phyloP scores from a whole-genome alignment of 2,329 filamentous ascomycete genomes.

The Colletotrichum lupini region DNA sequence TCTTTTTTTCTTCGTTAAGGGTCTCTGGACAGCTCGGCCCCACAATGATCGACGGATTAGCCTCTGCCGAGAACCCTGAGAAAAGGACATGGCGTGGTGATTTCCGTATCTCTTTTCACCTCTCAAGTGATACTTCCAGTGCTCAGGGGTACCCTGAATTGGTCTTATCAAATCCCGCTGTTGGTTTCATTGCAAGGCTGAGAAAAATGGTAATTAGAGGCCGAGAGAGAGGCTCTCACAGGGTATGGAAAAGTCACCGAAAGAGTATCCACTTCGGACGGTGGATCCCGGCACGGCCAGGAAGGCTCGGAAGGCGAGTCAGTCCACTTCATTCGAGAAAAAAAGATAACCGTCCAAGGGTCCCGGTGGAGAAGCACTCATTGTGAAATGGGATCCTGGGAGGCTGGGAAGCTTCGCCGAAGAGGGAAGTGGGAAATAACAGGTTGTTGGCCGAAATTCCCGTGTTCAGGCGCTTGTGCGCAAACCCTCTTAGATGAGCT shows the following conservation, averaged over 20 bases:
- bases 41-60: constrained; percentile 22
- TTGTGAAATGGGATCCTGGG: background rate
- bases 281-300: constrained; percentile 5
- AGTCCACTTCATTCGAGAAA: background rate
- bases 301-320: constrained; percentile 20
- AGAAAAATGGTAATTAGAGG: background rate
- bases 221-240: background rate
- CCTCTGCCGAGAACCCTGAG: background rate
- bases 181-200: background rate
- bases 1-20: background rate
- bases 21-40: background rate
- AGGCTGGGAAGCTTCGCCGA: background rate
- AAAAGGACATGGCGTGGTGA: background rate
- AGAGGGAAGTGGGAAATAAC: background rate
- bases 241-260: background rate
- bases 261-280: background rate
- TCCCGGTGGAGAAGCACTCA: background rate
- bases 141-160: too few species aligned
- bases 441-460: background rate
- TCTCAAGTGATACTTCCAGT: background rate
- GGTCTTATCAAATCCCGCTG: background rate
- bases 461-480: background rate
- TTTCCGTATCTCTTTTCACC: background rate
- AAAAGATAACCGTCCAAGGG: background rate
- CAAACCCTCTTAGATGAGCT: background rate